Evolutionary conservation across 2,329 filamentous ascomycete genomes (phyloP), one percentile per base, ranked within the genome.

Genomic region (Ophiostoma pallidulum): DNA sequence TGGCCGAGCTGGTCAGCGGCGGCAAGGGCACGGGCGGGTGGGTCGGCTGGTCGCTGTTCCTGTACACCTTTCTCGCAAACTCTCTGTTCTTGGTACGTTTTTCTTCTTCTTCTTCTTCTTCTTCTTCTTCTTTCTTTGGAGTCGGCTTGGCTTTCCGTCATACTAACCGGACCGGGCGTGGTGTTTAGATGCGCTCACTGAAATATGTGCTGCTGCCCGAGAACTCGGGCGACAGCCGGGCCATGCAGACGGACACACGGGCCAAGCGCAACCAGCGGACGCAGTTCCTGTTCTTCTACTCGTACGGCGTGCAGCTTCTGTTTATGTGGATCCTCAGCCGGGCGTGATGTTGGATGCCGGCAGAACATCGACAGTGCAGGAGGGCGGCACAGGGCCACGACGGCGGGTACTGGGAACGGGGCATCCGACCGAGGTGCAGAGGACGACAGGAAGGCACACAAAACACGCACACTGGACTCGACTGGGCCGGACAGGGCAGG

Each of bases 171-270:
- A 24, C 16, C n/a, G n/a, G n/a, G n/a, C n/a, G n/a, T n/a, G n/a
- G n/a, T 10, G 31, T 3, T 5, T 51, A 94, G 88, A 84, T 98
- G 63, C 85, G 92, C 50, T 97, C 91, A 14, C 69, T 98, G 53
- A 90, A 94, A 70, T 98, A 98, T 60, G 92, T 98, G 22, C 76
- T 98, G 13, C 77, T 98, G 5, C 92, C 92, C 0, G 89, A 96
- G 62, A 87, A 78, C 51, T 74, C 81, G 2, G 74, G 72, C 50
- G 80, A 83, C 58, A 77, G 74, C 47, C 74, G 78, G 28, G 77
- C 81, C 51, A 78, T 81, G 74, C 70, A 78, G 62, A 76, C 75
- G 57, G 85, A 94, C 51, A 87, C 87, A 24, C 79, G 90, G 53
- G 82, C 86, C 33, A 92, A 95, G 69, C 82, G 85, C 61, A 92